Conservation (phyloP, 371 early-diverging fungal genomes). For the Apophysomyces elegans region DNA sequence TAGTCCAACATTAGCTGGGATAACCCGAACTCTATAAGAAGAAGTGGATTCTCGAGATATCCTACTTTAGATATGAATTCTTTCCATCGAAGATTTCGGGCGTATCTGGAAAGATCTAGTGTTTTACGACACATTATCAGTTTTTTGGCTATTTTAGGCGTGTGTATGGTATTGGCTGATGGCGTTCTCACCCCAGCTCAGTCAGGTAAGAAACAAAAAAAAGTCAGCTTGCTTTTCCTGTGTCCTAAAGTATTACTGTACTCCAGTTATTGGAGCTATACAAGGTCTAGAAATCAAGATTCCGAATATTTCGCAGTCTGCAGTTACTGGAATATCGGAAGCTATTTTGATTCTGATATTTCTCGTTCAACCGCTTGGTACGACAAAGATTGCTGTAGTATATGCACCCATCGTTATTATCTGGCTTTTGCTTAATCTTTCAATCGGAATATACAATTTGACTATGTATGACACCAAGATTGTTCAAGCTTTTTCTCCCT, state of each 20-base stretch:
- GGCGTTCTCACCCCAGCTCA: slow-evolving; percentile 50
- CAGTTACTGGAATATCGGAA: slow-evolving; percentile 26
- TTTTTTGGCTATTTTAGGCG: slow-evolving; percentile 27
- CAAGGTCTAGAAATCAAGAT: slow-evolving; percentile 25
- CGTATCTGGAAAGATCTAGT: slow-evolving; percentile 24
- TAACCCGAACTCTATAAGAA: slow-evolving; percentile 17
- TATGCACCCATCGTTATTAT: slow-evolving; percentile 55
- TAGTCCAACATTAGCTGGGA: slow-evolving; percentile 29
- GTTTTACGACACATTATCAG: slow-evolving; percentile 24
- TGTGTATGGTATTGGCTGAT: slow-evolving; percentile 42
- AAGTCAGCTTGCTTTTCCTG: neutral
- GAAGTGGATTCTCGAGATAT: slow-evolving; percentile 18
- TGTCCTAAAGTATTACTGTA: neutral
- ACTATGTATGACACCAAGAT: slow-evolving; percentile 22
- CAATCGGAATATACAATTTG: slow-evolving; percentile 58
- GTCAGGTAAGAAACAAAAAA: slow-evolving; percentile 19
- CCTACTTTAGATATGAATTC: slow-evolving; percentile 22
- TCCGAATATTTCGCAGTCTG: slow-evolving; percentile 20
- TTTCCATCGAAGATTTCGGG: slow-evolving; percentile 22
- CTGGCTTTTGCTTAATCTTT: slow-evolving; percentile 50
- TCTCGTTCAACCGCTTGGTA: slow-evolving; percentile 53
- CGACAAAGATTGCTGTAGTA: slow-evolving; percentile 40
- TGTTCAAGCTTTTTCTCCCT: slow-evolving; percentile 34
- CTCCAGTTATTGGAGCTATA: slow-evolving; percentile 28
- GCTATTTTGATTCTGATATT: slow-evolving; percentile 52